Conservation (phyloP, 257 asterid species). For the Galeopsis tetrahit region DNA sequence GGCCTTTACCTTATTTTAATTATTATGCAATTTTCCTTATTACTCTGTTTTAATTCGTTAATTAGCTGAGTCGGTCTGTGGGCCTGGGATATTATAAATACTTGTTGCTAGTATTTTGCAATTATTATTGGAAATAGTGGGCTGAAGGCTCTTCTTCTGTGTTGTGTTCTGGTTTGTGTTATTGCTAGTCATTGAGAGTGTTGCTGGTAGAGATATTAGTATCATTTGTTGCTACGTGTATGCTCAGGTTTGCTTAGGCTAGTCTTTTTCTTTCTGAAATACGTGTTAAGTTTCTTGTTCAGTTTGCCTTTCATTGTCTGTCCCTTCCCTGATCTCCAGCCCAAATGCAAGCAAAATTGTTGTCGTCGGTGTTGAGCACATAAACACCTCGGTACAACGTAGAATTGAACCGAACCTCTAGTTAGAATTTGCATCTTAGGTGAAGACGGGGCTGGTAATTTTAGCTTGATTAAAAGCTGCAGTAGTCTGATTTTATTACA, state of each 20-base stretch:
- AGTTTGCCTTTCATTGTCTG: neutral
- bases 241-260: constrained; percentile 5
- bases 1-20: no score
- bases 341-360: neutral
- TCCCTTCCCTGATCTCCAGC: neutral
- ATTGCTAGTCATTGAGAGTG: neutral
- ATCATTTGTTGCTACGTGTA: neutral
- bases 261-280: neutral
- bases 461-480: neutral
- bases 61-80: no score
- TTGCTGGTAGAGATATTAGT: constrained; percentile 15
- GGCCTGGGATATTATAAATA: no score
- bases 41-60: no score
- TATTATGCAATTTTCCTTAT: no score
- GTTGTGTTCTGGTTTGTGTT: no score
- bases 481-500: neutral
- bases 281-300: neutral
- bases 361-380: neutral
- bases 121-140: no score
- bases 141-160: no score
- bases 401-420: constrained; percentile 10
- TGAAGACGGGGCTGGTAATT: neutral
- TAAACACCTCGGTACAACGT: neutral
- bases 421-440: neutral
- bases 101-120: no score